phyloP scores from a whole-genome alignment of 176 grass and related monocot species.

The Triticum dicoccoides region DNA sequence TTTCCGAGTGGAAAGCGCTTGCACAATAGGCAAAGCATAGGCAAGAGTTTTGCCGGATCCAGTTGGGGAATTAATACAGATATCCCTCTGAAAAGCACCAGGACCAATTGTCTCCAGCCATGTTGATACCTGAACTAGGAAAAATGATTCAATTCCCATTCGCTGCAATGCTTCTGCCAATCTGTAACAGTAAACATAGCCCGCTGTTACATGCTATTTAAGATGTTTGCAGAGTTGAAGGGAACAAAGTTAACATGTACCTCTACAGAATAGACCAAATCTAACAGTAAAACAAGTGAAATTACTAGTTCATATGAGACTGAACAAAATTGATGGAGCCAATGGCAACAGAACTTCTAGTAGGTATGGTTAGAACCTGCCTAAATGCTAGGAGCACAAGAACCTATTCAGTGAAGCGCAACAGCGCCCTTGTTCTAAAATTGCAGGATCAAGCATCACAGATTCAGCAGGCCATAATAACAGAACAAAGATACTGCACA shows the following conservation, averaged over 20 bases:
- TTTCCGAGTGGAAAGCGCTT: constrained; percentile 49
- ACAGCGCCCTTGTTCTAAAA: neutral
- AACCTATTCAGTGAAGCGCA: neutral
- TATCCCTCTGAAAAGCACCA: constrained; percentile 82
- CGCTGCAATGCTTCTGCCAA: constrained; percentile 53
- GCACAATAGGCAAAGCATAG: constrained; percentile 81
- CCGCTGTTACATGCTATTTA: no score
- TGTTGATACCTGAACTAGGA: constrained; percentile 68
- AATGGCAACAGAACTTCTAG: neutral
- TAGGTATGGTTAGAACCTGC: neutral
- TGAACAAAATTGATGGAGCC: neutral
- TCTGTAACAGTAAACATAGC: constrained; percentile 39
- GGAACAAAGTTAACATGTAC: neutral
- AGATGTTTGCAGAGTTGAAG: no score
- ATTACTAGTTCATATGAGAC: neutral
- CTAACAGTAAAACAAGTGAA: neutral
- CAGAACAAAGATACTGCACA: neutral
- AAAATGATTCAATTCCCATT: constrained; percentile 66
- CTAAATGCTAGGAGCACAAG: neutral
- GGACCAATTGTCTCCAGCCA: constrained; percentile 78
- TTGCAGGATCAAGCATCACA: neutral
- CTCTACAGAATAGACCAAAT: neutral
- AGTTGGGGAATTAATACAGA: constrained; percentile 76
- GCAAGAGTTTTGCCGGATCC: constrained; percentile 87
- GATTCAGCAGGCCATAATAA: neutral